These are phyloP conservation scores for Glomus cerebriforme DNA, from an alignment of 192 early-diverging fungal species.

Conservation along the genomic window DNA sequence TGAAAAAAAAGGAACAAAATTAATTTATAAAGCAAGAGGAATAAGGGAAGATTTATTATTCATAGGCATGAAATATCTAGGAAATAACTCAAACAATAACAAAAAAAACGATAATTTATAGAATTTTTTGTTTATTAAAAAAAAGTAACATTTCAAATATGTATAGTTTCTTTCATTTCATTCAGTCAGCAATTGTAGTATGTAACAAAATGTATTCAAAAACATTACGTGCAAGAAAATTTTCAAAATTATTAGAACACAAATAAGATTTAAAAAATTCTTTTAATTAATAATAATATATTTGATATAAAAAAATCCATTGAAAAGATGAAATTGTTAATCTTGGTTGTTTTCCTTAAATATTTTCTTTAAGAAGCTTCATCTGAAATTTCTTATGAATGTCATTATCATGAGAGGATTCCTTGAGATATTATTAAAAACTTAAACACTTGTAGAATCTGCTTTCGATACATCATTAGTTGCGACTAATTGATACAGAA, in stretches of 20 bases:
- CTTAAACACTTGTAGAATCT: neutral
- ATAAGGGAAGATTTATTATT: neutral
- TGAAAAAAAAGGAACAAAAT: neutral
- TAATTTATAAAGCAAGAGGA: neutral
- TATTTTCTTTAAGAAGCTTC: too few species aligned
- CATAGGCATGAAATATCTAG: neutral
- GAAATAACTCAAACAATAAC: too few species aligned
- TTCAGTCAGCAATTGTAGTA: too few species aligned
- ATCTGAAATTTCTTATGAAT: neutral
- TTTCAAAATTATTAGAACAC: neutral
- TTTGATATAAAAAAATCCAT: neutral
- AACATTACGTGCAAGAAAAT: neutral
- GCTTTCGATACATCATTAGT: neutral
- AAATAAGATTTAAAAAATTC: neutral
- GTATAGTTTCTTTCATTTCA: neutral
- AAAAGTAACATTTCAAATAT: neutral
- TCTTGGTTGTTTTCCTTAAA: neutral
- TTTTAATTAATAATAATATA: neutral
- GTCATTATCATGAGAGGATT: neutral
- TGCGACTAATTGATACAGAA: neutral
- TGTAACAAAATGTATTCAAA: too few species aligned
- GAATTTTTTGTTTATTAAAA: neutral
- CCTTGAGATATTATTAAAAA: neutral
- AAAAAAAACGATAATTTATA: neutral
- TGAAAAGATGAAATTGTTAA: neutral